Percentiles rank a stretch among this genome's conserved stretches.
These are phyloP conservation scores for Alternaria triticina DNA, from an alignment of 2,329 filamentous ascomycete genomes.

Conservation along the genomic window DNA sequence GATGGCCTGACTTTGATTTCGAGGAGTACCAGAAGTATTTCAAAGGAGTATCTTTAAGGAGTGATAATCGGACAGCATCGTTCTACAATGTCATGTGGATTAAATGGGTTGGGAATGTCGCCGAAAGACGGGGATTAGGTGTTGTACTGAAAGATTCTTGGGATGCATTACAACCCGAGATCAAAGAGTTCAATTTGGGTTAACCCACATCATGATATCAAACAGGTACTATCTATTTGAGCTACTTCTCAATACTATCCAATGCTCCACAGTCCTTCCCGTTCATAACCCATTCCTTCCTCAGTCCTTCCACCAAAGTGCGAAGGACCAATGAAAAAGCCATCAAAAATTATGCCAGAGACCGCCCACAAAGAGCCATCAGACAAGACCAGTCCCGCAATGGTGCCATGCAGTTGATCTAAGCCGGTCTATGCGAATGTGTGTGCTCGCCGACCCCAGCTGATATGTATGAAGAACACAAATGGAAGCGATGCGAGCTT, in stretches of 20 bases:
- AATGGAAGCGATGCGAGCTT: neutral
- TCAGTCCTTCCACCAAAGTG: neutral
- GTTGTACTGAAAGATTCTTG: neutral
- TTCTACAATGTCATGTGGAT: neutral
- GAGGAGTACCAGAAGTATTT: neutral
- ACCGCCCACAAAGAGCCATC: conserved; percentile 7
- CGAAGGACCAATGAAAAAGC: conserved; percentile 5
- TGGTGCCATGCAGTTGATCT: conserved; percentile 15
- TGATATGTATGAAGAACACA: conserved; percentile 10
- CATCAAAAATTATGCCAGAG: conserved; percentile 16
- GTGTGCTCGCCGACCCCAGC: conserved; percentile 14
- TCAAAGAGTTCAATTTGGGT: neutral
- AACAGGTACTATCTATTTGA: neutral
- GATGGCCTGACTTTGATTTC: neutral
- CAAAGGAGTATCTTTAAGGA: neutral
- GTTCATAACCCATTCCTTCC: neutral
- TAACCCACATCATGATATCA: neutral
- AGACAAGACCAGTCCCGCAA: conserved; percentile 10
- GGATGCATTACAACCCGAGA: neutral
- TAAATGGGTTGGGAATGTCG: neutral
- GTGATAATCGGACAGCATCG: neutral
- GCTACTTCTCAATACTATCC: neutral
- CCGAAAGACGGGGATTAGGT: neutral
- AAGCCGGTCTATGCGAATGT: conserved; percentile 7
- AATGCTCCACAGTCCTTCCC: too few species aligned